Evolutionary conservation across 2,329 filamentous ascomycete species (phyloP).

Genomic region (Emmonsiellopsis sp.): DNA sequence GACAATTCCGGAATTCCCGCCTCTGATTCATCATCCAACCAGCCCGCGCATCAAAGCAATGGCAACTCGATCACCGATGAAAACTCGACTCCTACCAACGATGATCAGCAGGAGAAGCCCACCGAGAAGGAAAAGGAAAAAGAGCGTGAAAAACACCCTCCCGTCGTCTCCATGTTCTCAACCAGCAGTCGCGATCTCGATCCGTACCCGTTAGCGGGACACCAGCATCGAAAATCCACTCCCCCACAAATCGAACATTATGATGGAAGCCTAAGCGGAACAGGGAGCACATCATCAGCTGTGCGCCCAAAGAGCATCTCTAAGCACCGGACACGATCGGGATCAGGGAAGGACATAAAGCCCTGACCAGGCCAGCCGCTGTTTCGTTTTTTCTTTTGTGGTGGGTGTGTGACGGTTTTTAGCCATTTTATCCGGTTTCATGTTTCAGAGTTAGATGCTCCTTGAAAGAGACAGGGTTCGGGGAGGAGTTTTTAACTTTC

Average conservation of each 20-base stretch:
- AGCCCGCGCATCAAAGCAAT: slow-evolving; percentile 36
- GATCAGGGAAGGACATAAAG: neutral
- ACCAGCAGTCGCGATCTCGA: slow-evolving; percentile 44
- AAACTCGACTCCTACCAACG: neutral
- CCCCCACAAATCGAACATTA: slow-evolving; percentile 20
- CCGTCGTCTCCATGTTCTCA: slow-evolving; percentile 43
- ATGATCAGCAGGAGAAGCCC: neutral
- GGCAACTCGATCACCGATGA: slow-evolving; percentile 8
- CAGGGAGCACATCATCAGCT: slow-evolving; percentile 6
- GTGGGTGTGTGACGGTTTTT: no score
- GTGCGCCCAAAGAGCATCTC: slow-evolving; percentile 12
- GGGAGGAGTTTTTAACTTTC: no score
- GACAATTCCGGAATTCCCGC: slow-evolving; percentile 11
- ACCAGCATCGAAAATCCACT: slow-evolving; percentile 16
- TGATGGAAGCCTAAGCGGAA: slow-evolving; percentile 11
- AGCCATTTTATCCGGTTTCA: no score
- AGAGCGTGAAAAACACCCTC: slow-evolving; percentile 28
- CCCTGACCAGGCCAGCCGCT: neutral
- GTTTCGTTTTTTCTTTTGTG: neutral
- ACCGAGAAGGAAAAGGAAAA: slow-evolving; percentile 5
- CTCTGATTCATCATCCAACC: slow-evolving; percentile 6
- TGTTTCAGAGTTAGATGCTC: no score
- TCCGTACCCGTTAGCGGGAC: slow-evolving; percentile 31
- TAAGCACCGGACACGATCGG: slow-evolving; percentile 7
- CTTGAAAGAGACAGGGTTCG: no score